phyloP scores from a whole-genome alignment of 257 asterid species.

The Oldenlandia corymbosa region DNA sequence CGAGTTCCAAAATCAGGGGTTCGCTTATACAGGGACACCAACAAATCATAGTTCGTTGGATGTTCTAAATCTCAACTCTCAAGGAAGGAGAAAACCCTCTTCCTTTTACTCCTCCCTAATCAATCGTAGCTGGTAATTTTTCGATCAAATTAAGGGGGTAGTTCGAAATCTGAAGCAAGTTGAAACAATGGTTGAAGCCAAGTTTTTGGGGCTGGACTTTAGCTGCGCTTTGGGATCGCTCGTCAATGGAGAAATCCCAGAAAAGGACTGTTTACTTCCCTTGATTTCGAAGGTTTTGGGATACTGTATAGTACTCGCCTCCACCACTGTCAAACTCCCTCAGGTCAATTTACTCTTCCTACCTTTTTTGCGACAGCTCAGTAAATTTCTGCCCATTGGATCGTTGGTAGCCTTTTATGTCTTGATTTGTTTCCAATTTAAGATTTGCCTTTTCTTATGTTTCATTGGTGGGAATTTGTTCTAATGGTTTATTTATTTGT shows the following conservation, averaged over 20 bases:
- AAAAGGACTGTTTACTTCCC: conserved; percentile 88
- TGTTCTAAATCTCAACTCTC: not conserved
- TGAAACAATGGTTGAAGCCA: conserved; percentile 54
- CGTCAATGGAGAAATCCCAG: conserved; percentile 72
- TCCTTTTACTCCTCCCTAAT: not conserved
- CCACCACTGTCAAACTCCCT: conserved; percentile 94
- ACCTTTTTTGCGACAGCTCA: not conserved
- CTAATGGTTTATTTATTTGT: conserved; percentile 9
- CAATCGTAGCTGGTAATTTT: not conserved
- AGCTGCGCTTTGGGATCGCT: conserved; percentile 80
- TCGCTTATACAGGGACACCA: no score
- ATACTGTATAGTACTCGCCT: conserved; percentile 90
- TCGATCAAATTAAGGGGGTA: not conserved
- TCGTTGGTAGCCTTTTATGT: conserved; percentile 1
- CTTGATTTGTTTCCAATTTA: conserved; percentile 12
- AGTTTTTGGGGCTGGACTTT: conserved; percentile 82
- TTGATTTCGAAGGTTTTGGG: conserved; percentile 83
- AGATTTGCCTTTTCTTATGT: conserved; percentile 3
- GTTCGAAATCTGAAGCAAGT: not conserved
- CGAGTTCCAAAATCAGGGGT: not conserved
- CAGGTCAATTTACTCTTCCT: conserved; percentile 44
- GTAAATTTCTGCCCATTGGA: not conserved
- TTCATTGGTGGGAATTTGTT: conserved; percentile 7
- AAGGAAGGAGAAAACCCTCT: not conserved
- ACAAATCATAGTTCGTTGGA: not conserved